A percentile compares a stretch with the other conserved stretches of the same genome.
These are phyloP conservation scores for Globisporangium rhizosaccharum DNA, from an alignment of 352 stramenopile species.

Conservation along the genomic window DNA sequence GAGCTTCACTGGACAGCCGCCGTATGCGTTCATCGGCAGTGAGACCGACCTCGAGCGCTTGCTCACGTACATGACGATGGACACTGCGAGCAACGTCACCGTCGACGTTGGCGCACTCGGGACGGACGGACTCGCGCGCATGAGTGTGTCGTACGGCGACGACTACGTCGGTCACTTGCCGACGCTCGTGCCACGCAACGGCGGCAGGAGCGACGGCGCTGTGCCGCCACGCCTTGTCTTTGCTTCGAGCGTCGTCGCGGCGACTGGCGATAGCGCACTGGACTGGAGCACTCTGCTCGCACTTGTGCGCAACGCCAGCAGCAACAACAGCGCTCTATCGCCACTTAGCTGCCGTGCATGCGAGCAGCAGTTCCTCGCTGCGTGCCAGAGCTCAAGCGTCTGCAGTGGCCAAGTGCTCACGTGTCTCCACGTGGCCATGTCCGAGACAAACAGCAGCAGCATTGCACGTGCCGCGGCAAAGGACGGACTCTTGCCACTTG, in stretches of 20 bases:
- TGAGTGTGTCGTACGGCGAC: slow-evolving; percentile 8
- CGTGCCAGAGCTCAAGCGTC: not conserved
- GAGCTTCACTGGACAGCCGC: not conserved
- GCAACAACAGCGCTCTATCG: not conserved
- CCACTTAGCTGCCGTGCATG: slow-evolving; percentile 2
- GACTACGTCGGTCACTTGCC: slow-evolving; percentile 9
- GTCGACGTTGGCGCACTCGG: not conserved
- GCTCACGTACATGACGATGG: slow-evolving; percentile 8
- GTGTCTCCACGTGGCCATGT: not conserved
- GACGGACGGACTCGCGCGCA: not conserved
- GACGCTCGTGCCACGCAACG: not conserved
- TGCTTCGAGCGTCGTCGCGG: not conserved
- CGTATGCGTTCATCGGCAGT: slow-evolving; percentile 1
- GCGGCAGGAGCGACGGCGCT: not conserved
- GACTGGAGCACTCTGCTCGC: slow-evolving; percentile 8
- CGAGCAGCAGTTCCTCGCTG: slow-evolving; percentile 4
- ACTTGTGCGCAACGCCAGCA: not conserved
- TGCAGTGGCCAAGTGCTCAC: slow-evolving; percentile 5
- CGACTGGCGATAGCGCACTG: not conserved
- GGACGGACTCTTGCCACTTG: not conserved
- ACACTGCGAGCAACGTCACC: slow-evolving; percentile 1
- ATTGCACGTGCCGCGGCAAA: not conserved
- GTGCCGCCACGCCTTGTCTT: slow-evolving; percentile 3
- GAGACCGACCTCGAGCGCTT: slow-evolving; percentile 2
- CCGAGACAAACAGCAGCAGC: not conserved